phyloP scores from a whole-genome alignment of 2,329 filamentous ascomycete species.

The Helicocarpus griseus region DNA sequence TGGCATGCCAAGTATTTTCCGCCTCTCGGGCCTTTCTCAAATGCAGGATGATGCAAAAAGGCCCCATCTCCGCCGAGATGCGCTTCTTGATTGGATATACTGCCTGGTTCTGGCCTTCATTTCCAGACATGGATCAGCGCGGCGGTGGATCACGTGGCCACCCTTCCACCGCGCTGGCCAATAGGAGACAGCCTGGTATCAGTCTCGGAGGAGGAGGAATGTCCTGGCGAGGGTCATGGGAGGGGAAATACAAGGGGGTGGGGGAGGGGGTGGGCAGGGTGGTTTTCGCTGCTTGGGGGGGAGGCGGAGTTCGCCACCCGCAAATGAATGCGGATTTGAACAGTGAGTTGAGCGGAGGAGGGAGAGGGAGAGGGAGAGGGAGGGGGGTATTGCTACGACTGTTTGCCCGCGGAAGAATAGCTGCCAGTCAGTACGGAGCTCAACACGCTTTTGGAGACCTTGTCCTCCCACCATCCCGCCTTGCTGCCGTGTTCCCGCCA shows the following conservation, averaged over 20 bases:
- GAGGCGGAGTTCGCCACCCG: not conserved
- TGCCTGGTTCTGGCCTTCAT: not conserved
- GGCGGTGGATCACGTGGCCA: not conserved
- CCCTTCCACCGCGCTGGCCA: not conserved
- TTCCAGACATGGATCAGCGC: not conserved
- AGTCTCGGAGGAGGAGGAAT: not conserved
- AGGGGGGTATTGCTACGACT: no score
- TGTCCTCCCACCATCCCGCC: no score
- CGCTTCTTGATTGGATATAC: not conserved
- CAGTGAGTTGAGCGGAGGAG: not conserved
- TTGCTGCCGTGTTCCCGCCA: no score
- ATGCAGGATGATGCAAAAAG: not conserved
- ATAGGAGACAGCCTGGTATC: not conserved
- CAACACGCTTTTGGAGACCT: no score
- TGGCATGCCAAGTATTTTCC: not conserved
- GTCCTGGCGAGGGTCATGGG: not conserved
- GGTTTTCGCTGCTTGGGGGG: not conserved
- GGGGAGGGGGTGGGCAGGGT: not conserved
- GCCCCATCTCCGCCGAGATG: not conserved
- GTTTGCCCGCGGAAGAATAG: no score
- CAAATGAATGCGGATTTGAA: no score
- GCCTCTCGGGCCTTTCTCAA: not conserved
- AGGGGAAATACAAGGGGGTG: not conserved
- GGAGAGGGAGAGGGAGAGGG: not conserved
- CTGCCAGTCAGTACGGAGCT: no score